These are phyloP conservation scores for Yamagishiella unicocca DNA, from an alignment of 139 green algal genomes.

Conservation along the genomic window DNA sequence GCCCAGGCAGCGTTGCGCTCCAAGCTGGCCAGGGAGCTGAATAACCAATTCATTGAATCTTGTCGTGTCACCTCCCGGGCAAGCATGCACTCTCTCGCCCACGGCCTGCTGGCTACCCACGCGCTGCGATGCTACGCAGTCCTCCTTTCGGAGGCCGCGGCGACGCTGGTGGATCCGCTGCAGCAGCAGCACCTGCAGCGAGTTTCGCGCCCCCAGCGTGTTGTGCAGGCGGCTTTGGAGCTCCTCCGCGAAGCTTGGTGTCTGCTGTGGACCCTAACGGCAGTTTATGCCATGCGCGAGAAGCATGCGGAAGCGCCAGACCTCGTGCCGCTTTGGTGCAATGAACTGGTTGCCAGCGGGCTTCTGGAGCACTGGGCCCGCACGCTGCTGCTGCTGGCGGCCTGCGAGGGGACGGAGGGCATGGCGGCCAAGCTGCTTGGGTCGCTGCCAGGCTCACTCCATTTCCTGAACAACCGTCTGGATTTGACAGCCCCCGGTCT, in stretches of 20 bases:
- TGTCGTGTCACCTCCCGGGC: neutral
- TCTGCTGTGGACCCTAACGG: neutral
- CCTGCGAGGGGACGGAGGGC: neutral
- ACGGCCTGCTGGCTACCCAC: neutral
- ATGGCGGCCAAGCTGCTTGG: neutral
- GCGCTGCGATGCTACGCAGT: neutral
- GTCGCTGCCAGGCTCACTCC: neutral
- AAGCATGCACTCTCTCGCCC: neutral
- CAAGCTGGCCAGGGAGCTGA: neutral
- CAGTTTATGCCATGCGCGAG: neutral
- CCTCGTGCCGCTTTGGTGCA: neutral
- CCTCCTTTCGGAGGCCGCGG: neutral
- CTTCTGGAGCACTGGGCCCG: neutral
- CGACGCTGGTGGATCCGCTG: neutral
- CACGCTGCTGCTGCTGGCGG: neutral
- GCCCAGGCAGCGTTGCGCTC: neutral
- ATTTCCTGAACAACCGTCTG: neutral
- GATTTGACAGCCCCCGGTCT: neutral
- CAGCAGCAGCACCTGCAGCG: no score
- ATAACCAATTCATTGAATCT: neutral
- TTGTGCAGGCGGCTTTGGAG: neutral
- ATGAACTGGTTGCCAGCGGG: neutral
- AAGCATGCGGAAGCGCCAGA: neutral
- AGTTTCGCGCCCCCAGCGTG: no score
- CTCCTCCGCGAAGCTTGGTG: neutral